These are phyloP conservation scores for Nitzschia putrida DNA, from an alignment of 108 stramenopile genomes.

Conservation along the genomic window DNA sequence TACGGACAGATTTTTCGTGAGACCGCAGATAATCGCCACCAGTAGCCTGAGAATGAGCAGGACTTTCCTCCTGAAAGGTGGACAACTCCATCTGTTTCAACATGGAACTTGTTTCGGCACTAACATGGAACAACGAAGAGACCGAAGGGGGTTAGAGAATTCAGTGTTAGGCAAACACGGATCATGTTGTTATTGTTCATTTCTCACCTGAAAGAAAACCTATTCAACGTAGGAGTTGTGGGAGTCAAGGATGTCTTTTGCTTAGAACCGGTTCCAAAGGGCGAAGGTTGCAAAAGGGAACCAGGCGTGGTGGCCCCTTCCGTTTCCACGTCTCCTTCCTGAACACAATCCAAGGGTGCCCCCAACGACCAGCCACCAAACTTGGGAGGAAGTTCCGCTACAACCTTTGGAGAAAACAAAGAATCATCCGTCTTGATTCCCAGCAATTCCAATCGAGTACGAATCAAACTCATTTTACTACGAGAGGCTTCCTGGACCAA, in stretches of 20 bases:
- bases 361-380: conserved; percentile 12
- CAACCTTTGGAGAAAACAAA: conserved; percentile 4
- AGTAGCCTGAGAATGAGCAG: no score
- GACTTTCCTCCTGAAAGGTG: not conserved
- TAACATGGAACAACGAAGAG: not conserved
- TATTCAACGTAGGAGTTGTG: conserved; percentile 18
- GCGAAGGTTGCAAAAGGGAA: conserved; percentile 28
- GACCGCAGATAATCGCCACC: no score
- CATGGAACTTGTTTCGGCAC: conserved; percentile 7
- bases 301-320: conserved; percentile 41
- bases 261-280: conserved; percentile 5
- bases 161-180: not conserved
- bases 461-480: conserved; percentile 30
- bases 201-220: conserved; percentile 16
- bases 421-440: conserved; percentile 9
- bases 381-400: not conserved
- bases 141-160: not conserved
- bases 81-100: conserved; percentile 13
- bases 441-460: conserved; percentile 6
- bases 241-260: conserved; percentile 9
- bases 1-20: no score
- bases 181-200: not conserved
- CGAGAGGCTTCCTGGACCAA: conserved; percentile 31
- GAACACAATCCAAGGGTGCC: conserved; percentile 33
- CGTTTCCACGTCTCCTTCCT: conserved; percentile 38